These are phyloP conservation scores for Phytophthora sansomeana DNA, from an alignment of 352 stramenopile genomes.

Conservation along the genomic window DNA sequence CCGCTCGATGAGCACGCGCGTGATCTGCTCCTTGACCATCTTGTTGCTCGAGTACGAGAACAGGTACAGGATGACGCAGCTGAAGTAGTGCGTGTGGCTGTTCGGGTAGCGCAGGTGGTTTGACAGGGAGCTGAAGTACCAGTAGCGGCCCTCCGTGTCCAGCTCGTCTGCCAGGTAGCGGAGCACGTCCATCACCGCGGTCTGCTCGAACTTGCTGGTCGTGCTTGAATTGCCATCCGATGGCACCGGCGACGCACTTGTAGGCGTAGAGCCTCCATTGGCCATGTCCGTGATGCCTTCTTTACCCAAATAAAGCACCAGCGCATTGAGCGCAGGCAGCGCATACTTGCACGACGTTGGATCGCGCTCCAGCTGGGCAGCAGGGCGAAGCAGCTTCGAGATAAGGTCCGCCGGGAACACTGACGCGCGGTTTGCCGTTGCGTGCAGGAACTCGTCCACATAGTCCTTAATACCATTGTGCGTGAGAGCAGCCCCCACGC, in stretches of 20 bases:
- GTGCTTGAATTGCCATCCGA: constrained; percentile 49
- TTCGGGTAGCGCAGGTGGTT: constrained; percentile 99
- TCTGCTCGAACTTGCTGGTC: constrained; percentile 87
- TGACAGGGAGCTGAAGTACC: constrained; percentile 98
- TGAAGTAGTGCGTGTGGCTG: constrained; percentile 99
- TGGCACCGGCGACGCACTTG: constrained; percentile 31
- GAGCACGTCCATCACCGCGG: constrained; percentile 94
- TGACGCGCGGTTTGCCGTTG: constrained; percentile 85
- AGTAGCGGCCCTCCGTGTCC: constrained; percentile 96
- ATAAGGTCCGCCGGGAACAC: constrained; percentile 88
- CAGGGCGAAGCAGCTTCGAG: constrained; percentile 73
- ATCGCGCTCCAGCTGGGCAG: constrained; percentile 73
- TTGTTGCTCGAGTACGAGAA: constrained; percentile 98
- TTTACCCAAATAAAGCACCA: constrained; percentile 88
- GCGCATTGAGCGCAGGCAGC: constrained; percentile 94
- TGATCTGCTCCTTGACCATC: constrained; percentile 98
- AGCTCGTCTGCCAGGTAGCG: constrained; percentile 96
- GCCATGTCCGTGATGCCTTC: constrained; percentile 87
- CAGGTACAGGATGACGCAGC: constrained; percentile 98
- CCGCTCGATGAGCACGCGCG: constrained; percentile 98
- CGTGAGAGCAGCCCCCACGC: constrained; percentile 95
- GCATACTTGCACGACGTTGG: constrained; percentile 84
- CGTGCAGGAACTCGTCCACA: constrained; percentile 96
- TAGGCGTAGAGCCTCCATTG: constrained; percentile 36
- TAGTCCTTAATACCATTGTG: constrained; percentile 92